Evolutionary conservation across 768 basidiomycete genomes (phyloP).

Genomic region (Kwoniella heveanensis): DNA sequence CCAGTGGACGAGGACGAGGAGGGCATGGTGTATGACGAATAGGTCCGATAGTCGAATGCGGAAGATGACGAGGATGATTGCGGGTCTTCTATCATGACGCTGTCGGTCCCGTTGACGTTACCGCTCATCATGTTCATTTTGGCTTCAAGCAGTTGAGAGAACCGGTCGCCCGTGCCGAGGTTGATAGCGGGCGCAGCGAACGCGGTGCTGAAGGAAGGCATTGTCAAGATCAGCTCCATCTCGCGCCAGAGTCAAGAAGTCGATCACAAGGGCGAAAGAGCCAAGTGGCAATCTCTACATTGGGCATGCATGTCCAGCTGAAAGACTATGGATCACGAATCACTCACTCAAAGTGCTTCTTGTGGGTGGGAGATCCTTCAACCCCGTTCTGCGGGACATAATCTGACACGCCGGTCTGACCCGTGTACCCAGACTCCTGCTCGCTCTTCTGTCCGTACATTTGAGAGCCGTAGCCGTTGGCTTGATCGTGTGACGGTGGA

Average conservation of each 20-base stretch:
- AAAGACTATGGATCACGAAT: background rate
- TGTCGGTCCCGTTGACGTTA: background rate
- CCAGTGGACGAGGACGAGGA: background rate
- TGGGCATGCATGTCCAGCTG: background rate
- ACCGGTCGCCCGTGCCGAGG: conserved; percentile 39
- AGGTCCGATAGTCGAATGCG: background rate
- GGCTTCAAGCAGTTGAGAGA: conserved; percentile 40
- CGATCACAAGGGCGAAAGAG: too few relatives aligned
- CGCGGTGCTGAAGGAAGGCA: conserved; percentile 7
- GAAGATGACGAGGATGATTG: conserved; percentile 2
- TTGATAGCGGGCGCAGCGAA: conserved; percentile 15
- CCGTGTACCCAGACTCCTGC: background rate
- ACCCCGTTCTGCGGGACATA: background rate
- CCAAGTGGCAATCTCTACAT: background rate
- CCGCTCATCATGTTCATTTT: conserved; percentile 33
- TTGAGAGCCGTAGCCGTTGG: background rate
- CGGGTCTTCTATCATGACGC: background rate
- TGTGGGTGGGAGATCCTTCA: background rate
- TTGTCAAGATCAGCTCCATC: background rate
- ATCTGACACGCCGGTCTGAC: background rate
- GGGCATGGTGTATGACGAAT: background rate
- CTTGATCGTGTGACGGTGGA: background rate
- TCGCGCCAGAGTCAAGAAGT: too few relatives aligned
- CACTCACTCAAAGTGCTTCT: conserved; percentile 17
- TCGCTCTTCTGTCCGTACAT: too few relatives aligned